Percentiles rank a stretch among this genome's conserved stretches.
phyloP scores from a whole-genome alignment of 2,329 filamentous ascomycete species.

The Periconia macrospinosa region DNA sequence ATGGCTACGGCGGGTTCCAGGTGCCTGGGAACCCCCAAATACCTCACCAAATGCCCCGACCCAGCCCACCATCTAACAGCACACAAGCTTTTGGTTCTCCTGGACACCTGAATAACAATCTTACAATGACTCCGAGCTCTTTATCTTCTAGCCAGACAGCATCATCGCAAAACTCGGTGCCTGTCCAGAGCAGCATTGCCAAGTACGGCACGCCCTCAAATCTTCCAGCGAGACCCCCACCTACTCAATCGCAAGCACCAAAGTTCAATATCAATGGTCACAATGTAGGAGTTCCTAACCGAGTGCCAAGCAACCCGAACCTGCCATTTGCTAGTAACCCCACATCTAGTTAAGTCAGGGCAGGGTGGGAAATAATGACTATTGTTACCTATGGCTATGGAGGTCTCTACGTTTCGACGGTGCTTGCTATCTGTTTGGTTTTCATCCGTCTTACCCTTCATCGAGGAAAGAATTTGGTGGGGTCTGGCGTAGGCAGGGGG shows the following conservation, averaged over 20 bases:
- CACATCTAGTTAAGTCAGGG: background rate
- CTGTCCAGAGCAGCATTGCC: conserved; percentile 53
- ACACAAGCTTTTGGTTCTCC: conserved; percentile 34
- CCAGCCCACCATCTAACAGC: conserved; percentile 29
- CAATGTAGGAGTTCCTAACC: conserved; percentile 18
- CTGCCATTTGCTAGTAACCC: conserved; percentile 15
- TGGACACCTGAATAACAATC: conserved; percentile 21
- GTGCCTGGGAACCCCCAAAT: conserved; percentile 24
- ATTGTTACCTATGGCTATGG: background rate
- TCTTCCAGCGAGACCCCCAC: conserved; percentile 58
- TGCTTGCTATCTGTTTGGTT: too few relatives aligned
- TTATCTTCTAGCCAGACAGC: conserved; percentile 20
- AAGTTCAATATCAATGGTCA: conserved; percentile 28
- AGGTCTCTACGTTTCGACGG: too few relatives aligned
- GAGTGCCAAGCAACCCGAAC: conserved; percentile 20
- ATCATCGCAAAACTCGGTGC: conserved; percentile 19
- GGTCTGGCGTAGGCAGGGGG: too few relatives aligned
- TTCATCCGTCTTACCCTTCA: too few relatives aligned
- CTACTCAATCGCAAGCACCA: conserved; percentile 34
- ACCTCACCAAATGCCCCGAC: conserved; percentile 28
- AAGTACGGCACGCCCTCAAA: conserved; percentile 59
- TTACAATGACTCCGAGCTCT: conserved; percentile 8
- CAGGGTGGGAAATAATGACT: background rate
- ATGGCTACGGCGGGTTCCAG: conserved; percentile 29
- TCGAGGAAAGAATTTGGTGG: too few relatives aligned